Evolutionary conservation across 2,329 filamentous ascomycete genomes (phyloP).

Genomic region (Aspergillus chevalieri): DNA sequence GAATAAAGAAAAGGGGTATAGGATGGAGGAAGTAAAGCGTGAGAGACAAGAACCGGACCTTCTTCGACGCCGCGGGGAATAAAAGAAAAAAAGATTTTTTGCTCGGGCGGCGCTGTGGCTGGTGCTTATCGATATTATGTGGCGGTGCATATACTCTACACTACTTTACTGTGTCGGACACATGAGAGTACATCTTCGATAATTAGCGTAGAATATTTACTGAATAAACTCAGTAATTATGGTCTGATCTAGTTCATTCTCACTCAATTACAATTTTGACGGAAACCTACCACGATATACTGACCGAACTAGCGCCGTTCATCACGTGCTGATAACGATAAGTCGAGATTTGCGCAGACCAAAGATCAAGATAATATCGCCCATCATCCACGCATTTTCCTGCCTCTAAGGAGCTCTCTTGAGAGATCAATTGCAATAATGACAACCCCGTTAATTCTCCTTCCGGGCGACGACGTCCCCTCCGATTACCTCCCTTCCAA

Average conservation of each 20-base stretch:
- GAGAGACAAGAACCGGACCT: slow-evolving; percentile 14
- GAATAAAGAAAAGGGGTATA: slow-evolving; percentile 10
- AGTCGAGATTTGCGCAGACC: slow-evolving; percentile 2
- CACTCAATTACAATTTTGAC: too few relatives aligned
- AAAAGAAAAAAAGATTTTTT: slow-evolving; percentile 30
- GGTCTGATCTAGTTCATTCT: too few relatives aligned
- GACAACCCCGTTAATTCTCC: slow-evolving; percentile 59
- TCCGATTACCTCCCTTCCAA: slow-evolving; percentile 59
- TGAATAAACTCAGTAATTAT: too few relatives aligned
- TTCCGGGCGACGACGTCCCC: slow-evolving; percentile 75
- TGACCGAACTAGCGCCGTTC: neutral
- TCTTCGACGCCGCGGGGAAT: slow-evolving; percentile 7
- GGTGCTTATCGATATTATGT: slow-evolving; percentile 31
- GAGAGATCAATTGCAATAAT: slow-evolving; percentile 32
- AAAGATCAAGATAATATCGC: neutral
- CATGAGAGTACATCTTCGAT: neutral
- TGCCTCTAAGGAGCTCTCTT: neutral
- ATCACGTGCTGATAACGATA: slow-evolving; percentile 27
- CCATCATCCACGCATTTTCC: slow-evolving; percentile 4
- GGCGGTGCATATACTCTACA: slow-evolving; percentile 19
- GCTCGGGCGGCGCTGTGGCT: slow-evolving; percentile 26
- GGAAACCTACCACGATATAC: too few relatives aligned
- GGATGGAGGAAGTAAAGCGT: slow-evolving; percentile 13
- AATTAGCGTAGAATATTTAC: too few relatives aligned
- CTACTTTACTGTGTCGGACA: neutral